A percentile compares a stretch with the other conserved stretches of the same genome.
phyloP scores from a whole-genome alignment of 192 early-diverging fungal species.

The Coemansia sp. region DNA sequence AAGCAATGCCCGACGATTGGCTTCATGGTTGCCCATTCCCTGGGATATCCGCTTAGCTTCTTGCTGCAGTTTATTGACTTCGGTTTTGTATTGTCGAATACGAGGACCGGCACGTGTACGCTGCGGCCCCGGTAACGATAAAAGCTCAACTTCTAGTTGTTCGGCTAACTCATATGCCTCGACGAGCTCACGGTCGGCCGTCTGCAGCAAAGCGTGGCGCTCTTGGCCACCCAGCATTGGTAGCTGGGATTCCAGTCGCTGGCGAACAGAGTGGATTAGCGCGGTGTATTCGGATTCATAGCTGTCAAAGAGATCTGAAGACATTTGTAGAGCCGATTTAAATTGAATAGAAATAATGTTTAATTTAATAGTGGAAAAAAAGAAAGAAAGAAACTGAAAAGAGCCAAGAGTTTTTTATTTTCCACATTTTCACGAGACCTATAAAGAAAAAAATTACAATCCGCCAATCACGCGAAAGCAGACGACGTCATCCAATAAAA shows the following conservation, averaged over 20 bases:
- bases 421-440: no score
- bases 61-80: slow-evolving; percentile 76
- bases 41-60: slow-evolving; percentile 56
- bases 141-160: slow-evolving; percentile 93
- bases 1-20: slow-evolving; percentile 66
- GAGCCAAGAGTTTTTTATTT: neutral
- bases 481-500: no score
- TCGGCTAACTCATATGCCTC: slow-evolving; percentile 90
- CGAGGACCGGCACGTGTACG: slow-evolving; percentile 69
- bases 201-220: slow-evolving; percentile 11
- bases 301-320: slow-evolving; percentile 78
- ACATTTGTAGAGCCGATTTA: slow-evolving; percentile 19
- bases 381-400: neutral
- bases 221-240: slow-evolving; percentile 64
- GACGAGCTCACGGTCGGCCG: slow-evolving; percentile 80
- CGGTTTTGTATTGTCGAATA: slow-evolving; percentile 73
- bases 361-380: neutral
- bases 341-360: neutral
- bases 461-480: no score
- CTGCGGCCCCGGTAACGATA: slow-evolving; percentile 66
- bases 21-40: slow-evolving; percentile 33
- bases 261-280: slow-evolving; percentile 60
- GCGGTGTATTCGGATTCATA: slow-evolving; percentile 84
- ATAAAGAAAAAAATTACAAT: no score
- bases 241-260: slow-evolving; percentile 63